Percentiles rank a stretch among this genome's conserved stretches.
Conservation (phyloP, 805 yeast genomes). For the Starmerella lactis-condensi region DNA sequence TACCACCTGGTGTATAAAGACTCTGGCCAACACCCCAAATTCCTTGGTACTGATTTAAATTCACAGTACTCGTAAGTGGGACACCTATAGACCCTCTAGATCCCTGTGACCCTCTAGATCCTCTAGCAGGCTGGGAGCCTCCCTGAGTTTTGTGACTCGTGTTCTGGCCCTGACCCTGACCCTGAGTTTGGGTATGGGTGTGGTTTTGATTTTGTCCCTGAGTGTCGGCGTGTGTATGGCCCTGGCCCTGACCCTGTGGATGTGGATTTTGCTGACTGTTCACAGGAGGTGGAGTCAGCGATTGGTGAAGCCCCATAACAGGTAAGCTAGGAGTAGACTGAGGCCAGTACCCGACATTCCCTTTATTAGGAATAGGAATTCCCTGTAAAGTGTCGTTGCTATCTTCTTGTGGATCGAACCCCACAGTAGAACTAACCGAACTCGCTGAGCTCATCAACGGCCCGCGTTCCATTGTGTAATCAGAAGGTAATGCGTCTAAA, state of each 20-base stretch:
- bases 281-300: conserved; percentile 4
- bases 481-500: conserved; percentile 6
- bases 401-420: conserved; percentile 3
- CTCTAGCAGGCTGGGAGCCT: too few relatives aligned
- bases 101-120: too few relatives aligned
- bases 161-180: conserved; percentile 1
- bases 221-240: not conserved
- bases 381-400: not conserved
- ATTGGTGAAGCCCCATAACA: conserved; percentile 5
- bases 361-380: not conserved
- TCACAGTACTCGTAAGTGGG: not conserved
- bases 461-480: conserved; percentile 13
- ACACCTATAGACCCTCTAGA: too few relatives aligned
- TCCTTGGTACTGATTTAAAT: not conserved
- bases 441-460: conserved; percentile 15
- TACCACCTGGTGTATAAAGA: too few relatives aligned
- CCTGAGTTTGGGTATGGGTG: conserved; percentile 3
- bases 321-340: conserved; percentile 2
- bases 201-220: conserved; percentile 3
- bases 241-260: conserved; percentile 2
- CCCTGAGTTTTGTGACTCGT: not conserved
- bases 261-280: not conserved
- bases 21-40: too few relatives aligned
- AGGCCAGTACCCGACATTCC: not conserved
- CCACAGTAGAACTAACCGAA: conserved; percentile 3